Base-by-base conservation (phyloP, 768 basidiomycete species). In the Suillus occidentalis region DNA sequence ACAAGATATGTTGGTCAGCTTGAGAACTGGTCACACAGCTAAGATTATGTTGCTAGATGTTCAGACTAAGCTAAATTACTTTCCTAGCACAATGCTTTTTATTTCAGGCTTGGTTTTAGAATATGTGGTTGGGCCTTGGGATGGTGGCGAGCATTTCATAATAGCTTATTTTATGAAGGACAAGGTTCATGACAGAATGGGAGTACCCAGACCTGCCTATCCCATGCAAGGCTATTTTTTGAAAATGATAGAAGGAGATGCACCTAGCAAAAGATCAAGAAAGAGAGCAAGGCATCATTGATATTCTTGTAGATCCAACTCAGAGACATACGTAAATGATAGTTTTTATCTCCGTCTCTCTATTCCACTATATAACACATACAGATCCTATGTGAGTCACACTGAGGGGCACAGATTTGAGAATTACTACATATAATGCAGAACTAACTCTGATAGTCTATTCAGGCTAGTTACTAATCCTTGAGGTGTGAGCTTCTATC, bases 1-100 rank as follows among this genome's bases (percentile, higher is more conserved):
- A 4, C 64, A 60, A 42, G 63, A 66, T 58, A 43, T 58, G 12
- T 49, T 66, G 13, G 34, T 63, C 36, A 63, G 63, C 42, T 13
- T 63, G 12, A 57, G 65, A 6, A 16, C 4, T 7, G 10, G 36
- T 6, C 31, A 47, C 4, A 13, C n/a, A 7, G 18, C 63, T 0
- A 47, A 14, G 2, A 16, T 66, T 6, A 12, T 3, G 3, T 20
- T 64, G 12, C 12, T 12, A 1, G 47, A 64, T 34, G 4, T 66
- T 5, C 2, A 20, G 6, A 43, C 37, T 0, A 39, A 64, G 10
- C 36, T 66, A 8, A 34, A 36, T 16, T 66, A 66, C 58, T 25
- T 20, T 13, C 63, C 55, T 13, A 63, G 65, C 2, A 64, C 65
- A 14, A 31, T 57, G 39, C 36, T 64, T 3, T 49, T n/a, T 7